Evolutionary conservation across 2,329 filamentous ascomycete genomes (phyloP).

Genomic region (Aspergillus quadrilineatus): DNA sequence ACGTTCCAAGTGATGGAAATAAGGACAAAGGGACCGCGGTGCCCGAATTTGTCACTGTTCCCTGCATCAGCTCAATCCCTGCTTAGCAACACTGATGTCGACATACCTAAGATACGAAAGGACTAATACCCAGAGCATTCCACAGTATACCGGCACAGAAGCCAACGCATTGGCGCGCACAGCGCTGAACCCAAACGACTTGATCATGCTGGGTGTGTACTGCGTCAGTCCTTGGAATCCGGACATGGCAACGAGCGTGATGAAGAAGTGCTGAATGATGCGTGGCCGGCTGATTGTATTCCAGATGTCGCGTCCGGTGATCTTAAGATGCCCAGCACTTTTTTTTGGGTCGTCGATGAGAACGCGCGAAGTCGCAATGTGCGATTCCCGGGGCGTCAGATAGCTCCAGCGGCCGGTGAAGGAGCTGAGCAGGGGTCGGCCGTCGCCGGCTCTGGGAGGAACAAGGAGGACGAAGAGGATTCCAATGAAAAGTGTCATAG

Average conservation of each 20-base stretch:
- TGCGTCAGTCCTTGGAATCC: slow-evolving; percentile 52
- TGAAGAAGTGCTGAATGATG: slow-evolving; percentile 53
- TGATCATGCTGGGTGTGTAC: slow-evolving; percentile 57
- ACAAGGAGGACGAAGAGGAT: slow-evolving; percentile 44
- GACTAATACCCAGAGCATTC: slow-evolving; percentile 29
- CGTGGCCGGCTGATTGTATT: slow-evolving; percentile 48
- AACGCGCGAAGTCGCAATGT: slow-evolving; percentile 45
- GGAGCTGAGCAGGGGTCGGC: slow-evolving; percentile 35
- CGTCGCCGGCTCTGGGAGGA: slow-evolving; percentile 39
- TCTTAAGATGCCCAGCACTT: slow-evolving; percentile 35
- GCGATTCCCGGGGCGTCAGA: slow-evolving; percentile 45
- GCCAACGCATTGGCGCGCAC: slow-evolving; percentile 56
- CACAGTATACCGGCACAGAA: slow-evolving; percentile 48
- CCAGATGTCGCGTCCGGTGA: slow-evolving; percentile 38
- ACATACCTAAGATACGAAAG: slow-evolving; percentile 28
- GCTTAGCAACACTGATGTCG: neutral
- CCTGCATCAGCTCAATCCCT: slow-evolving; percentile 10
- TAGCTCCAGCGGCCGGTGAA: slow-evolving; percentile 42
- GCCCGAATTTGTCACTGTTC: slow-evolving; percentile 31
- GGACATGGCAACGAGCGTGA: slow-evolving; percentile 50
- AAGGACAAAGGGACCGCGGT: slow-evolving; percentile 38
- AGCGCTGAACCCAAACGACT: slow-evolving; percentile 51
- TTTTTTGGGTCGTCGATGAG: slow-evolving; percentile 47
- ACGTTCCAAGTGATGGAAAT: slow-evolving; percentile 39
- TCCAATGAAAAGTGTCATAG: slow-evolving; percentile 50